phyloP scores from a whole-genome alignment of 2,329 filamentous ascomycete species.

The Trichoderma citrinoviride region DNA sequence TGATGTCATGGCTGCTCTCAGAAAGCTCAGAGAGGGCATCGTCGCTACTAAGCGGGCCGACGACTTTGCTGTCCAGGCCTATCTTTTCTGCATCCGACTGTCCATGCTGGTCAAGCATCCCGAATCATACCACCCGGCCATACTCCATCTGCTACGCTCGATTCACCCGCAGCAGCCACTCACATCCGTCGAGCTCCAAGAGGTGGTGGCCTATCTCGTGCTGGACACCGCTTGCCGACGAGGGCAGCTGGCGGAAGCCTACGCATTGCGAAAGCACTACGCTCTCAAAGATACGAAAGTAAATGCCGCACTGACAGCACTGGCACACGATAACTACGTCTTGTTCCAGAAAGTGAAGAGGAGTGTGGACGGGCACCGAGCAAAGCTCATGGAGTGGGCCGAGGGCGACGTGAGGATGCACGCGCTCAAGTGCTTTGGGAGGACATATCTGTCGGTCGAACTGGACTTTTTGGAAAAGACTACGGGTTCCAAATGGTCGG shows the following conservation, averaged over 20 bases:
- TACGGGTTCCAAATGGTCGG: conserved; percentile 68
- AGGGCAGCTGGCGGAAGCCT: conserved; percentile 70
- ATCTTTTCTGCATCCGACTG: conserved; percentile 86
- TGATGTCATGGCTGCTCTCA: conserved; percentile 75
- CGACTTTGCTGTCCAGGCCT: conserved; percentile 80
- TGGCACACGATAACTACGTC: conserved; percentile 81
- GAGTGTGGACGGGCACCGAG: conserved; percentile 75
- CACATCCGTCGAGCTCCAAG: conserved; percentile 68
- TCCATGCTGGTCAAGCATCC: conserved; percentile 77
- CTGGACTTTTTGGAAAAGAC: conserved; percentile 65
- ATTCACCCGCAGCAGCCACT: conserved; percentile 70
- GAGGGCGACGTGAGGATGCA: conserved; percentile 71
- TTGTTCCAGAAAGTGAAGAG: conserved; percentile 69
- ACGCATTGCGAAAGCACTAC: conserved; percentile 61
- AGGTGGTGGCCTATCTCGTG: conserved; percentile 77
- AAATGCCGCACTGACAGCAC: conserved; percentile 63
- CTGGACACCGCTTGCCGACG: conserved; percentile 87
- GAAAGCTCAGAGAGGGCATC: conserved; percentile 89
- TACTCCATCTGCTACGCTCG: conserved; percentile 70
- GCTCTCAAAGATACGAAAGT: conserved; percentile 65
- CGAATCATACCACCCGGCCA: conserved; percentile 85
- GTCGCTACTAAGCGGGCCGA: conserved; percentile 74
- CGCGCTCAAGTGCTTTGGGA: conserved; percentile 81
- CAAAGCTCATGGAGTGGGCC: conserved; percentile 77
- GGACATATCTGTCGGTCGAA: conserved; percentile 74